phyloP scores from a whole-genome alignment of 345 rosid species.

The Linum tenue region DNA sequence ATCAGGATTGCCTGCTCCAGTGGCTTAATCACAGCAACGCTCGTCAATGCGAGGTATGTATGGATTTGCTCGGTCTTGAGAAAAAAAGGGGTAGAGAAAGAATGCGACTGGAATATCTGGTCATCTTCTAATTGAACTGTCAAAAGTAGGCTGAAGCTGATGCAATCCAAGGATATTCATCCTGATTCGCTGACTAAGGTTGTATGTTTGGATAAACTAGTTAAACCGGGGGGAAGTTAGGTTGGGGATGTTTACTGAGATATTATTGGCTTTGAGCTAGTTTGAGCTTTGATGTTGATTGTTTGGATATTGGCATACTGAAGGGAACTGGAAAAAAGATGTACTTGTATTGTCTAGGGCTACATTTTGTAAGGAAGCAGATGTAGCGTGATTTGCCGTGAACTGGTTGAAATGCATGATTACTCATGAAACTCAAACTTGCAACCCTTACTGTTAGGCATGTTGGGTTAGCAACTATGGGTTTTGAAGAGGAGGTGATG shows the following conservation, averaged over 20 bases:
- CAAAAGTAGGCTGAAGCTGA: not conserved
- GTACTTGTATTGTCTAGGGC: not conserved
- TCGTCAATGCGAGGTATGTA: constrained; percentile 93
- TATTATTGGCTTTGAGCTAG: no score
- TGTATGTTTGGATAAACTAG: no score
- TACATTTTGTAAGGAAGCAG: not conserved
- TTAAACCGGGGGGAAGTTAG: no score
- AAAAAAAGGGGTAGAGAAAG: not conserved
- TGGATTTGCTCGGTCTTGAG: not conserved
- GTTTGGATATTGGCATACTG: not conserved
- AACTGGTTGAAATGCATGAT: not conserved
- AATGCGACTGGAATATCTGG: no score
- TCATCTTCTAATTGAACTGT: no score
- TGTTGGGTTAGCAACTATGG: not conserved
- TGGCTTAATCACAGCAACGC: constrained; percentile 99
- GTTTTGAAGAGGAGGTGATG: no score
- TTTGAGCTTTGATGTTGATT: no score
- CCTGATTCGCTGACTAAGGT: no score
- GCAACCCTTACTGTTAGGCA: not conserved
- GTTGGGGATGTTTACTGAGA: no score
- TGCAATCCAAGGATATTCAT: not conserved
- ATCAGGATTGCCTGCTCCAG: constrained; percentile 97
- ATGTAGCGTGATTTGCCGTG: not conserved
- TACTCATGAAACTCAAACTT: not conserved
- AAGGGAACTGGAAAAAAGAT: not conserved